These are phyloP conservation scores for Rhizophora mangle DNA, from an alignment of 345 rosid species.

Conservation along the genomic window DNA sequence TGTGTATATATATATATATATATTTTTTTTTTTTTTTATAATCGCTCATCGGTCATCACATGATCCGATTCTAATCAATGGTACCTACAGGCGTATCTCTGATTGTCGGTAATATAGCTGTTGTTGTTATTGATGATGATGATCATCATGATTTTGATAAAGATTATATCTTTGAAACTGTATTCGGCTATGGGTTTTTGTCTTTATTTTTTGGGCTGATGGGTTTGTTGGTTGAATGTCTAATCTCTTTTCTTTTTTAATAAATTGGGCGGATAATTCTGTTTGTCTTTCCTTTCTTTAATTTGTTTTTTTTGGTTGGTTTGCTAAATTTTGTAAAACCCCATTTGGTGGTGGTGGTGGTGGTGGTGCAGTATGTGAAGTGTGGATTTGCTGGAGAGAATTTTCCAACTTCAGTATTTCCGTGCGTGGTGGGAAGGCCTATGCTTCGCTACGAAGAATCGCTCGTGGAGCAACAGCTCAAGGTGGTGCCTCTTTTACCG, in stretches of 20 bases:
- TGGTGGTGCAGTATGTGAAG: constrained; percentile 76
- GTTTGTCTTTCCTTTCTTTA: too few relatives aligned
- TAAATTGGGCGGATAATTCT: too few relatives aligned
- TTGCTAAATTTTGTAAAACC: background rate
- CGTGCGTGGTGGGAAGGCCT: constrained; percentile 92
- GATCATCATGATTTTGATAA: background rate
- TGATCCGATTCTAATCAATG: too few relatives aligned
- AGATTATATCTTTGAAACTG: background rate
- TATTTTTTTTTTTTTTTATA: too few relatives aligned
- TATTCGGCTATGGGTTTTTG: background rate
- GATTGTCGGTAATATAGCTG: too few relatives aligned
- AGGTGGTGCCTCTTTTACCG: constrained; percentile 38
- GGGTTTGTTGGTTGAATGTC: too few relatives aligned
- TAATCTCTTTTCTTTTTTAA: too few relatives aligned
- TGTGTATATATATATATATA: too few relatives aligned
- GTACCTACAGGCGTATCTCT: too few relatives aligned
- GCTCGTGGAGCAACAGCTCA: constrained; percentile 82
- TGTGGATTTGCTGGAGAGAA: constrained; percentile 99
- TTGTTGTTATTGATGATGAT: background rate
- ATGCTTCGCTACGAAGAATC: constrained; percentile 90
- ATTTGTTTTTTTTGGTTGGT: background rate
- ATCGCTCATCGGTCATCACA: too few relatives aligned
- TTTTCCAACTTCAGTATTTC: constrained; percentile 93
- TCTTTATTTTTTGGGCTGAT: too few relatives aligned
- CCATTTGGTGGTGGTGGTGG: background rate